phyloP scores from a whole-genome alignment of 2,329 filamentous ascomycete species.

The Sphaerulina musiva region DNA sequence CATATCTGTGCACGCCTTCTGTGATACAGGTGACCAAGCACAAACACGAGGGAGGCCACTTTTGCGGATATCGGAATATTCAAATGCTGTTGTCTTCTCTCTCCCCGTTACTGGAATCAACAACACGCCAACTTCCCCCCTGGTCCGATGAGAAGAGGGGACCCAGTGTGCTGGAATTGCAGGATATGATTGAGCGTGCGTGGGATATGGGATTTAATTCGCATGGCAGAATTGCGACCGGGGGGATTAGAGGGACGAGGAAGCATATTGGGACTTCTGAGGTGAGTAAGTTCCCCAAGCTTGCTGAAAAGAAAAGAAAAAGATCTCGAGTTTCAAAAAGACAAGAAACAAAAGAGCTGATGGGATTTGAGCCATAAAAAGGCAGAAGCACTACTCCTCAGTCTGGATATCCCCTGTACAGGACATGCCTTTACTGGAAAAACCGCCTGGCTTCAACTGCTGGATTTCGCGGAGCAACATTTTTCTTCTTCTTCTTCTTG shows the following conservation, averaged over 20 bases:
- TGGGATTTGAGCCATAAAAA: conserved; percentile 33
- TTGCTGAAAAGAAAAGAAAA: no score
- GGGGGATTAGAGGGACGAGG: conserved; percentile 74
- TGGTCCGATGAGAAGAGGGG: conserved; percentile 5
- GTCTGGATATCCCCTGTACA: conserved; percentile 53
- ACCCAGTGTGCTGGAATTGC: conserved; percentile 71
- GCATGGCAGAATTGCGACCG: conserved; percentile 68
- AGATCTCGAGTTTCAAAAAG: no score
- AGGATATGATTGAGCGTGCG: conserved; percentile 76
- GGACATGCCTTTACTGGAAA: conserved; percentile 49
- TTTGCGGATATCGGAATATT: conserved; percentile 92
- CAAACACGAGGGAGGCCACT: conserved; percentile 64
- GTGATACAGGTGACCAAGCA: conserved; percentile 78
- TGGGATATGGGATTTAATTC: conserved; percentile 81
- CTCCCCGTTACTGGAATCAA: conserved; percentile 24
- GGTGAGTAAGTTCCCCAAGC: no score
- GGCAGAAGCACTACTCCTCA: conserved; percentile 68
- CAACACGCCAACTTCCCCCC: conserved; percentile 25
- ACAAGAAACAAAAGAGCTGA: no score
- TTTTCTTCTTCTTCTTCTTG: conserved; percentile 49
- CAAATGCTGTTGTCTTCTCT: conserved; percentile 61
- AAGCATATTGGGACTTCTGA: conserved; percentile 93
- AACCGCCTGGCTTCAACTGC: conserved; percentile 50
- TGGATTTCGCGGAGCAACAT: conserved; percentile 63
- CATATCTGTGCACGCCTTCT: conserved; percentile 69